A percentile compares a stretch with the other conserved stretches of the same genome.
phyloP scores from a whole-genome alignment of 2,329 filamentous ascomycete species.

The Microdochium bolleyi region DNA sequence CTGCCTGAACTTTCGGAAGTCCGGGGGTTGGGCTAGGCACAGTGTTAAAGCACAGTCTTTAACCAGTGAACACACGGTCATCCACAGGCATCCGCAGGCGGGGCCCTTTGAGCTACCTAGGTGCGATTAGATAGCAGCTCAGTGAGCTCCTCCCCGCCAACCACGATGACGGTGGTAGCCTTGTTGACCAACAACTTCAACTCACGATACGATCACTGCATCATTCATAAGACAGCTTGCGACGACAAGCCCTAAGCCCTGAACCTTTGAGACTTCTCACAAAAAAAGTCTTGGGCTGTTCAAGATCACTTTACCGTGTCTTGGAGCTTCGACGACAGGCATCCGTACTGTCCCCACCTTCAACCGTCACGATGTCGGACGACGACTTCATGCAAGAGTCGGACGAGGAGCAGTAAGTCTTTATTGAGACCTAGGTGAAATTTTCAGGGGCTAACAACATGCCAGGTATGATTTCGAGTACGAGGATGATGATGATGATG shows the following conservation, averaged over 20 bases:
- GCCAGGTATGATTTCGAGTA: conserved; percentile 90
- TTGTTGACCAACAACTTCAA: neutral
- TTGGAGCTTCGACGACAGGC: neutral
- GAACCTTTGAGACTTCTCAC: neutral
- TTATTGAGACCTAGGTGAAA: neutral
- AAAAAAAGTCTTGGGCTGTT: neutral
- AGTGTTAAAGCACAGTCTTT: neutral
- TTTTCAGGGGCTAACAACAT: neutral
- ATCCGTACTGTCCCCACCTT: neutral
- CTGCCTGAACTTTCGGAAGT: neutral
- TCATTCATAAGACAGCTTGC: neutral
- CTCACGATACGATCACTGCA: neutral
- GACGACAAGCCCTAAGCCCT: neutral
- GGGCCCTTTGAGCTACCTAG: conserved; percentile 3
- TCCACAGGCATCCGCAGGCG: neutral
- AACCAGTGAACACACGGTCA: neutral
- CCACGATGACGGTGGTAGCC: neutral
- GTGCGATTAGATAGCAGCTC: conserved; percentile 7
- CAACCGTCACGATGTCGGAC: conserved; percentile 58
- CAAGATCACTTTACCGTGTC: neutral
- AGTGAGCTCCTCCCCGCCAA: neutral
- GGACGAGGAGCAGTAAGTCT: conserved; percentile 67
- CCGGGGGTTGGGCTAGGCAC: neutral
- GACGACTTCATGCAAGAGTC: conserved; percentile 94
- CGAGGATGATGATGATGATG: conserved; percentile 84